phyloP scores from a whole-genome alignment of 2,329 filamentous ascomycete species.

The Orbilia oligospora region DNA sequence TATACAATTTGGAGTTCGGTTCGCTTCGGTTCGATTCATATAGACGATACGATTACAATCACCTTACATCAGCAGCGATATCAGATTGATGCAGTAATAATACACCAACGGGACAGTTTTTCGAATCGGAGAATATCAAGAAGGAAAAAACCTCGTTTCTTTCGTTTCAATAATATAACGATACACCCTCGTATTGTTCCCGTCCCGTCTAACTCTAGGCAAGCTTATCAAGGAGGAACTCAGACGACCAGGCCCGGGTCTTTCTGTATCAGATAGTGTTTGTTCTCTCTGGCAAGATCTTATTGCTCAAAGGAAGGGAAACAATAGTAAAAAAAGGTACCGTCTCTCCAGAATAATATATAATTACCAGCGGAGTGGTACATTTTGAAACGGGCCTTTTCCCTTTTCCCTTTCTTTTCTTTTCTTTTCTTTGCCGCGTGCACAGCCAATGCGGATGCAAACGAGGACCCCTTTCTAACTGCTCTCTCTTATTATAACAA shows the following conservation, averaged over 20 bases:
- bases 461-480: constrained; percentile 15
- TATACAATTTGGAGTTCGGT: too few relatives aligned
- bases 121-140: constrained; percentile 29
- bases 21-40: constrained; percentile 28
- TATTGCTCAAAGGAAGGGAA: not conserved
- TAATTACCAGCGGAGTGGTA: constrained; percentile 52
- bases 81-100: not conserved
- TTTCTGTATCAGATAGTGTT: constrained; percentile 11
- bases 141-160: too few relatives aligned
- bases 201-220: not conserved
- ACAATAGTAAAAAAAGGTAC: constrained; percentile 8
- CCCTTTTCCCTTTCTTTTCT: not conserved
- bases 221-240: constrained; percentile 9
- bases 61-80: constrained; percentile 29
- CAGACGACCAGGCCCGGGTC: not conserved
- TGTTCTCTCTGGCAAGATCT: not conserved
- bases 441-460: constrained; percentile 12
- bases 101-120: constrained; percentile 16
- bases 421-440: constrained; percentile 31
- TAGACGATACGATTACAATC: constrained; percentile 45
- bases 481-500: not conserved
- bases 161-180: constrained; percentile 30
- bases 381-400: constrained; percentile 45
- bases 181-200: not conserved
- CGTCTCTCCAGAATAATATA: not conserved